Evolutionary conservation across 805 yeast species (phyloP).

Genomic region (Spathaspora hagerdaliae): DNA sequence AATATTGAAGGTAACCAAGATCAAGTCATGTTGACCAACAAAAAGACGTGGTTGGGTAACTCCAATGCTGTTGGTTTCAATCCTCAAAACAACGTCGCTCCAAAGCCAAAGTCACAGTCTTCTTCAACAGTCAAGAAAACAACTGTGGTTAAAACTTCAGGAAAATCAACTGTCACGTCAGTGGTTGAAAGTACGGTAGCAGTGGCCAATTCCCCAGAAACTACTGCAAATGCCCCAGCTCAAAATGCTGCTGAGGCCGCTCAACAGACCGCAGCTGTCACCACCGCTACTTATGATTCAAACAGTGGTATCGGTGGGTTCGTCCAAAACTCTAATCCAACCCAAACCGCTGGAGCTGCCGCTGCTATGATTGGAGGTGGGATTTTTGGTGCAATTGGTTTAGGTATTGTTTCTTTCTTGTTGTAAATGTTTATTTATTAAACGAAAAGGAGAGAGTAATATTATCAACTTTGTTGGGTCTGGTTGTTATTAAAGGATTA

Average conservation of each 20-base stretch:
- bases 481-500: too few species aligned
- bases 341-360: conserved; percentile 13
- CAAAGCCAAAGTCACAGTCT: conserved; percentile 9
- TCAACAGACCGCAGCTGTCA: conserved; percentile 12
- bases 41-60: conserved; percentile 55
- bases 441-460: too few species aligned
- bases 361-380: conserved; percentile 13
- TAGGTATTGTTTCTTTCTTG: conserved; percentile 16
- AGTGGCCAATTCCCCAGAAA: not conserved
- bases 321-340: conserved; percentile 25
- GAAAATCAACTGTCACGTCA: conserved; percentile 15
- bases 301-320: conserved; percentile 32
- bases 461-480: too few species aligned
- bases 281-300: conserved; percentile 10
- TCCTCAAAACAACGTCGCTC: conserved; percentile 34
- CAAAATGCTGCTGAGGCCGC: conserved; percentile 2
- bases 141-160: conserved; percentile 14
- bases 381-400: conserved; percentile 13
- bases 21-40: conserved; percentile 57
- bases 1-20: conserved; percentile 34
- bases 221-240: conserved; percentile 6
- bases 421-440: conserved; percentile 1
- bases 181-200: conserved; percentile 9
- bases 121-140: conserved; percentile 3
- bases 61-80: conserved; percentile 65